These are phyloP conservation scores for Filosporella fistucella DNA, from an alignment of 495 filamentous ascomycete genomes.

Conservation along the genomic window DNA sequence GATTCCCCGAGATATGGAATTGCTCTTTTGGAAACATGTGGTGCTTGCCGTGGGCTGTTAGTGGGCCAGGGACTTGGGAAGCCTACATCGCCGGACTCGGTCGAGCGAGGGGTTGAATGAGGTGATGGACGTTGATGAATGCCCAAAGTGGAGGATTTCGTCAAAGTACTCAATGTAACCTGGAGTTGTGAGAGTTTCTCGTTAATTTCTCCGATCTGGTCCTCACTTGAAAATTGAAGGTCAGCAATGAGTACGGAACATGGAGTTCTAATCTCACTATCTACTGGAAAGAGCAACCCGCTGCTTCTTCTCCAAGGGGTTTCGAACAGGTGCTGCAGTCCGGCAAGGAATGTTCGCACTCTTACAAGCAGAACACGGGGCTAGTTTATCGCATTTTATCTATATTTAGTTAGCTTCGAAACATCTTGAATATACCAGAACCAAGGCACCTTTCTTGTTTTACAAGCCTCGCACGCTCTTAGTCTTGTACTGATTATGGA, in stretches of 20 bases:
- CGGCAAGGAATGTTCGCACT: slow-evolving; percentile 7
- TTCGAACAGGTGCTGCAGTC: not conserved
- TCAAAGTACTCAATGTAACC: not conserved
- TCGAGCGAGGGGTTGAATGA: no score
- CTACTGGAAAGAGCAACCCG: slow-evolving; percentile 2
- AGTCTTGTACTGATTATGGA: slow-evolving; percentile 1
- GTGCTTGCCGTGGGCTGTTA: not conserved
- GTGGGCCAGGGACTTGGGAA: no score
- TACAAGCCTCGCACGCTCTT: slow-evolving; percentile 3
- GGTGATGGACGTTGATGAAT: no score
- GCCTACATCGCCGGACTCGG: no score
- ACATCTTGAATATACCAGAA: not conserved
- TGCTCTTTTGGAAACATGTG: not conserved
- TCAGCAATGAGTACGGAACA: not conserved
- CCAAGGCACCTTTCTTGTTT: not conserved
- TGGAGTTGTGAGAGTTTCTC: not conserved
- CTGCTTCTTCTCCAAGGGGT: slow-evolving; percentile 3
- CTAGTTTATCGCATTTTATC: slow-evolving; percentile 7
- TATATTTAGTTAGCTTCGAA: not conserved
- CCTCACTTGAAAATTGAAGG: slow-evolving; percentile 9
- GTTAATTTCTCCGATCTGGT: slow-evolving; percentile 5
- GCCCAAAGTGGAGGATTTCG: not conserved
- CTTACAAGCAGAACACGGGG: slow-evolving; percentile 10
- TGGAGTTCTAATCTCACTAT: not conserved
- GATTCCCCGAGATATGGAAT: slow-evolving; percentile 11